Conservation (phyloP, 257 asterid genomes). For the Rubia yunnanensis region DNA sequence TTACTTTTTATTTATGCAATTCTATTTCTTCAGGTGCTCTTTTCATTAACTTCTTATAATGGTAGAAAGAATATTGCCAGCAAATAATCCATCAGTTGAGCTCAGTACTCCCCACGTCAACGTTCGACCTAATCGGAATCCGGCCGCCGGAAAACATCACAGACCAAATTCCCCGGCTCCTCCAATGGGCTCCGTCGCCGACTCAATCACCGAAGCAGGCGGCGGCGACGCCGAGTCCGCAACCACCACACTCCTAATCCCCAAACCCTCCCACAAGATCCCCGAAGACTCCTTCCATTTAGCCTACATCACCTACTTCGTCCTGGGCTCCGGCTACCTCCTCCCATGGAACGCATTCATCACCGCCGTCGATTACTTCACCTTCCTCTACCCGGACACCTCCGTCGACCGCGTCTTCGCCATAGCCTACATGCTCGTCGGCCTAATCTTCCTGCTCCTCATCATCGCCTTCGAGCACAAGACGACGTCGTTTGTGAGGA, state of each 20-base stretch:
- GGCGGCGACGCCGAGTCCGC: conserved; percentile 49
- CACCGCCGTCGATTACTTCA: conserved; percentile 95
- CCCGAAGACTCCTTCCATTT: conserved; percentile 68
- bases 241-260: conserved; percentile 35
- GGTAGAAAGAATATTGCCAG: too few species aligned
- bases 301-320: conserved; percentile 78
- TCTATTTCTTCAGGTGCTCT: too few species aligned
- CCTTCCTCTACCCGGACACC: conserved; percentile 70
- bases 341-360: conserved; percentile 97
- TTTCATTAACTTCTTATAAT: too few species aligned
- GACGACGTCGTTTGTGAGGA: conserved; percentile 42
- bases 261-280: conserved; percentile 34
- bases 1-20: too few species aligned
- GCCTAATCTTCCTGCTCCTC: conserved; percentile 36
- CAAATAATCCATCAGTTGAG: background rate
- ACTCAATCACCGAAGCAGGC: conserved; percentile 9
- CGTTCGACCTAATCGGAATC: background rate
- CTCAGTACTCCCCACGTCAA: background rate
- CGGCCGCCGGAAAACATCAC: background rate
- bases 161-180: background rate
- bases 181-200: conserved; percentile 14
- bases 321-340: conserved; percentile 71
- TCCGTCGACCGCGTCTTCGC: conserved; percentile 74
- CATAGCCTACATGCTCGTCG: conserved; percentile 58
- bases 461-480: conserved; percentile 59